Base-by-base conservation (phyloP, 1,284 basidiomycete genomes). In the Melampsora americana region DNA sequence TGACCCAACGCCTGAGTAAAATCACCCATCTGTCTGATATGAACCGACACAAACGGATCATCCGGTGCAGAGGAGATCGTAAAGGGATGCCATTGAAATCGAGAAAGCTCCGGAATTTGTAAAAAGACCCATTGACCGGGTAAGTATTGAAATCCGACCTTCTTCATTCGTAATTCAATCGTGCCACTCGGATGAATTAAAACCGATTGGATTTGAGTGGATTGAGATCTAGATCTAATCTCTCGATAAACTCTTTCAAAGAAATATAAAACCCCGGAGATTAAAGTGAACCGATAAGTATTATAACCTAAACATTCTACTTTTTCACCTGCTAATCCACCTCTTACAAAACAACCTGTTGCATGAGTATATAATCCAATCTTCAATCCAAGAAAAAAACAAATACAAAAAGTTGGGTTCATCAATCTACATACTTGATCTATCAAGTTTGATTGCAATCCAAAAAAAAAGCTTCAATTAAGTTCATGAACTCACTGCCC, bases 31-130 rank as follows among this genome's bases (percentile, higher is more conserved):
- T 94, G 92, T 82, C 92, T 90, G 79, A 95, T 90, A 83, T 94
- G 93, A 60, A 95, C 84, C 28, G 91, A 92, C 48, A 94, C 87
- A 82, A 92, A 94, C 1, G 92, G 90, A 80, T 94, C 92, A 80
- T 93, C 91, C 0, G 92, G 92, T 20, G 93, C 92, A 66, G 91
- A 93, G 0, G 92, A 93, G 84, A 95, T 94, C 50, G 92, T 94
- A 84, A 95, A 94, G 88, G 81, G 80, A 77, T 93, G 81, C 92
- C 92, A 94, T 82, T 94, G 91, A 82, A 86, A 89, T n/a, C 81
- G 83, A 35, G 91, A 93, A 14, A 94, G 83, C 62, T 93, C 90
- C 0, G 92, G 92, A 28, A 93, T 88, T 80, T 92, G 90, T 78
- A 94, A 85, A 84, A 93, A 94, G 44, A 94, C 84, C 92, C 93